A percentile compares a stretch with the other conserved stretches of the same genome.
Evolutionary conservation across 768 basidiomycete genomes (phyloP).

Genomic region (Kwoniella pini): DNA sequence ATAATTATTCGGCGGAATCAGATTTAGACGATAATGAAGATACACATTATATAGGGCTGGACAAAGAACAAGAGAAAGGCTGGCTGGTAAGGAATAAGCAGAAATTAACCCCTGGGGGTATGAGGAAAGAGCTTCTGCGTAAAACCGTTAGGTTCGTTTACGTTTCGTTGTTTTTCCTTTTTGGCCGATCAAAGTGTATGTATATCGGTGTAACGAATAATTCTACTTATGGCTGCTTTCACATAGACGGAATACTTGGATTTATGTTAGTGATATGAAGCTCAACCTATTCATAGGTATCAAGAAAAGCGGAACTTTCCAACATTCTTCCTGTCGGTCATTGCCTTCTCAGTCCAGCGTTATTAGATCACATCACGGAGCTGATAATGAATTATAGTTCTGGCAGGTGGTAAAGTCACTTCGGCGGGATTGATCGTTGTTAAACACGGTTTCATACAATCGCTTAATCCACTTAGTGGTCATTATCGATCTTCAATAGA

Average conservation of each 20-base stretch:
- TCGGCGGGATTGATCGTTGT: slow-evolving; percentile 69
- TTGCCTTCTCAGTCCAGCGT: too few species aligned
- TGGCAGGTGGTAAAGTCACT: slow-evolving; percentile 60
- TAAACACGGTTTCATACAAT: slow-evolving; percentile 64
- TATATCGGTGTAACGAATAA: too few species aligned
- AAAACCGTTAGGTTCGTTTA: slow-evolving; percentile 60
- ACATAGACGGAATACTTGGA: slow-evolving; percentile 64
- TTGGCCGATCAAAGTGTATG: too few species aligned
- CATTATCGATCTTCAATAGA: slow-evolving; percentile 68
- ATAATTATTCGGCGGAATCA: slow-evolving; percentile 30
- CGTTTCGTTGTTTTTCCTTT: neutral
- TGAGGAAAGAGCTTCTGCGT: slow-evolving; percentile 61
- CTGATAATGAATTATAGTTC: slow-evolving; percentile 26
- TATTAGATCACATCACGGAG: too few species aligned
- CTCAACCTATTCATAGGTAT: slow-evolving; percentile 69
- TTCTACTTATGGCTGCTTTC: neutral
- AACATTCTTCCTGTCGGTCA: slow-evolving; percentile 63
- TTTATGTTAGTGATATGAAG: slow-evolving; percentile 64
- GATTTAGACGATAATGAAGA: slow-evolving; percentile 46
- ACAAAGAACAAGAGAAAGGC: slow-evolving; percentile 31
- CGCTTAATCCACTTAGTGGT: slow-evolving; percentile 66
- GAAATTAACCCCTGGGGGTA: slow-evolving; percentile 61
- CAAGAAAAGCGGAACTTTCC: slow-evolving; percentile 66
- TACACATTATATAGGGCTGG: slow-evolving; percentile 43
- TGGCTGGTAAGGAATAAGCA: slow-evolving; percentile 57